Percentiles rank a stretch among this genome's conserved stretches.
These are phyloP conservation scores for Furculomyces boomerangus DNA, from an alignment of 371 early-diverging fungal genomes.

Conservation along the genomic window DNA sequence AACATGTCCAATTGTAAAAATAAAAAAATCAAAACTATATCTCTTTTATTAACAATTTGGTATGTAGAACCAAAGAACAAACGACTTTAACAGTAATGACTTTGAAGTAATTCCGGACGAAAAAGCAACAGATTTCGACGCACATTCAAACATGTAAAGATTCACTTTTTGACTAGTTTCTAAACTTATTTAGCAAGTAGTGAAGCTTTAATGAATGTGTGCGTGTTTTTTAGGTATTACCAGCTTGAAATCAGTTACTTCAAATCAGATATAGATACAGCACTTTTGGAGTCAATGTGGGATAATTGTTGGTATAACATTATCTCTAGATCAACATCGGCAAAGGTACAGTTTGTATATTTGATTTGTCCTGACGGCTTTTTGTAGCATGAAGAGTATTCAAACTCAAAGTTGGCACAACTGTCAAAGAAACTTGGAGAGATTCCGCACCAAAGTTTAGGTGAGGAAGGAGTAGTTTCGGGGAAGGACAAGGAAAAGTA, in stretches of 20 bases:
- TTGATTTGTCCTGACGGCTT: not conserved
- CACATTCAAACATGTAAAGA: conserved; percentile 63
- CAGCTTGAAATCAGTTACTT: conserved; percentile 80
- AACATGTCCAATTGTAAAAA: conserved; percentile 62
- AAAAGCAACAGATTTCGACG: conserved; percentile 96
- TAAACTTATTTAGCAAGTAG: not conserved
- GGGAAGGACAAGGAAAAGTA: no score
- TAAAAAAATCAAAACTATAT: not conserved
- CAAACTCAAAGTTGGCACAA: not conserved
- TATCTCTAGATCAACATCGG: conserved; percentile 48
- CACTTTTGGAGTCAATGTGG: conserved; percentile 82
- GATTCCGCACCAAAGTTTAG: not conserved
- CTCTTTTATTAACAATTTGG: not conserved
- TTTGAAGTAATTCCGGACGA: conserved; percentile 51
- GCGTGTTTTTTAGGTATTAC: conserved; percentile 45
- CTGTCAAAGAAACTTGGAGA: not conserved
- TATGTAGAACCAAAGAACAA: not conserved
- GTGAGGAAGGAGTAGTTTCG: no score
- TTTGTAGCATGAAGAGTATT: not conserved
- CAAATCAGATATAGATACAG: conserved; percentile 73
- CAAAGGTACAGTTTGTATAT: not conserved
- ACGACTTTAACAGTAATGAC: not conserved
- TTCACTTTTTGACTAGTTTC: not conserved
- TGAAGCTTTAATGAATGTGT: not conserved
- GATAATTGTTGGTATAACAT: conserved; percentile 94